Conservation (phyloP, 306 rosid genomes). For the Spatholobus suberectus region DNA sequence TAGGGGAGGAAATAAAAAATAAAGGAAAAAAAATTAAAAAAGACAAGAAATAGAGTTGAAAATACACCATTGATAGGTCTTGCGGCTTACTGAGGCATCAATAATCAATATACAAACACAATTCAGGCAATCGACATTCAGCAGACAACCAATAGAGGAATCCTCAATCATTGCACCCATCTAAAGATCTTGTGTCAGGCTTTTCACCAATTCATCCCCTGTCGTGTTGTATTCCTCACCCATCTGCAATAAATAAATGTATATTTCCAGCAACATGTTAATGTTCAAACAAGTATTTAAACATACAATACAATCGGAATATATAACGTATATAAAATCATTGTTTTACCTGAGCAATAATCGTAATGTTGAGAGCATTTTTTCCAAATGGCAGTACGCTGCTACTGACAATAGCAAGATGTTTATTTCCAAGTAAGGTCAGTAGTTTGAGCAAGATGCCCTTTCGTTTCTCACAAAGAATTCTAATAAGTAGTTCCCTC, state of each 20-base stretch:
- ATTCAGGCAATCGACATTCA: no score
- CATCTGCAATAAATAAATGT: background rate
- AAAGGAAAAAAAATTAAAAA: no score
- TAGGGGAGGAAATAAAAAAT: no score
- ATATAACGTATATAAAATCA: background rate
- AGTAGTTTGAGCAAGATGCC: constrained; percentile 12
- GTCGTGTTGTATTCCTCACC: background rate
- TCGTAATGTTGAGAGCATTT: constrained; percentile 17
- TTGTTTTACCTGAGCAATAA: constrained; percentile 36
- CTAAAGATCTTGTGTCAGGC: constrained; percentile 1
- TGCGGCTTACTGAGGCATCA: no score
- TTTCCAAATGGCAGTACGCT: constrained; percentile 19
- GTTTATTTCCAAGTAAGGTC: background rate
- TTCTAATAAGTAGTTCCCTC: constrained; percentile 11
- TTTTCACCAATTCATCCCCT: constrained; percentile 20
- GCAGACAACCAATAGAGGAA: no score
- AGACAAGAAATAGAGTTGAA: no score
- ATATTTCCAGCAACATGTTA: background rate
- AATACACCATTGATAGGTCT: no score
- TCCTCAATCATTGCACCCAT: no score
- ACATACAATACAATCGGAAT: background rate
- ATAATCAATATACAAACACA: no score
- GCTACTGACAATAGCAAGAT: constrained; percentile 27
- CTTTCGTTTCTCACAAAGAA: constrained; percentile 17
- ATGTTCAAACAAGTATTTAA: background rate